Base-by-base conservation (phyloP, 2,329 filamentous ascomycete genomes). In the Pezicula radicicola region DNA sequence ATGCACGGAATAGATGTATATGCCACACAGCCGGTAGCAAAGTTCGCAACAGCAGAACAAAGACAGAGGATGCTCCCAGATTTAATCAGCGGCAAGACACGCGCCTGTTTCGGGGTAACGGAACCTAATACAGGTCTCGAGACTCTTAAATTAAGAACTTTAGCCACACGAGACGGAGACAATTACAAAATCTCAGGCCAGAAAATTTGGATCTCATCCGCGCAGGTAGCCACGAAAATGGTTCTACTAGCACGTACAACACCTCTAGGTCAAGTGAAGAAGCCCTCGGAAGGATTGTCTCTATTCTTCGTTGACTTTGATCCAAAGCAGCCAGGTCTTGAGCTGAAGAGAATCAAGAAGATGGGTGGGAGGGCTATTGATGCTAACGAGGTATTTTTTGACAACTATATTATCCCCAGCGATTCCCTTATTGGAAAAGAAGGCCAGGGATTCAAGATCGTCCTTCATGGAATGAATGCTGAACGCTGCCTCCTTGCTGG, bases 141-240 rank as follows among this genome's bases (percentile, higher is more conserved):
- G 53, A 95, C 89, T 0, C 72, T 92, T 10, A 81, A 84, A 40
- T 72, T 95, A 3, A 77, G 76, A 37, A 93, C 89, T 0, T 70
- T 72, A 6, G 89, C 89, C 0, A 77, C 68, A 28, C 80, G 77
- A 58, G 79, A 83, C 18, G 80, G 80, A 0, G 73, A 79, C 13
- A 77, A 74, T 4, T 95, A 92, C 65, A 74, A 71, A 1, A 77
- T 95, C 10, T 81, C 81, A 0, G 89, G 90, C 0, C 88, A 93
- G 66, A 95, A 95, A 72, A 92, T 93, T 50, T 95, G 90, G 90
- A 95, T 94, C 50, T 89, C 89, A 0, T 92, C 84, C 49, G 90
- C 90, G 0, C 89, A 95, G 66, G 87, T 93, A 0, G 89, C 90
- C 0, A 78, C 79, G 4, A 89, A 90, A 62, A 95, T 95, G 89